phyloP scores from a whole-genome alignment of 257 asterid genomes.

The Verbascum thapsus region DNA sequence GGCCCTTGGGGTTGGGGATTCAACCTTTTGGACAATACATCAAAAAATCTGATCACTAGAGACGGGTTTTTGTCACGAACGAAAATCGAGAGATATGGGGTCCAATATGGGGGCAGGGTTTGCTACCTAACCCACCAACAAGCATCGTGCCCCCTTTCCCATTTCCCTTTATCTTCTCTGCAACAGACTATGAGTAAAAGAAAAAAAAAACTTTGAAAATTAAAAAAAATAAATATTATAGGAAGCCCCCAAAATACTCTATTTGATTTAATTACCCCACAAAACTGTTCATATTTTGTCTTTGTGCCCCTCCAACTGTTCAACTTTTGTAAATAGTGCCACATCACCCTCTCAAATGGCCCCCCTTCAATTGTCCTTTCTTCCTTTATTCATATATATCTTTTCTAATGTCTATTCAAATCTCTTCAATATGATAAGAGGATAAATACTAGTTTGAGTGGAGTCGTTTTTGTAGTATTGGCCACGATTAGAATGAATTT shows the following conservation, averaged over 20 bases:
- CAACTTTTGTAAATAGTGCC: conserved; percentile 3
- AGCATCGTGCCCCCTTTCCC: conserved; percentile 56
- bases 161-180: conserved; percentile 23
- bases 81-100: conserved; percentile 41
- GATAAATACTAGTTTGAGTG: too few relatives aligned
- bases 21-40: too few relatives aligned
- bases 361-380: conserved; percentile 17
- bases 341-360: conserved; percentile 16
- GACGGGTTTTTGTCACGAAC: background rate
- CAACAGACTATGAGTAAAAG: background rate
- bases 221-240: background rate
- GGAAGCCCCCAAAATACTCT: conserved; percentile 3
- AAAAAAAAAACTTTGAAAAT: too few relatives aligned
- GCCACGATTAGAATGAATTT: too few relatives aligned
- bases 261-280: conserved; percentile 47
- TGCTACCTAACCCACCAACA: conserved; percentile 84
- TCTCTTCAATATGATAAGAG: conserved; percentile 16
- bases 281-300: conserved; percentile 43
- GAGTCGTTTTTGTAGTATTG: too few relatives aligned
- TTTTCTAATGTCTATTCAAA: conserved; percentile 24
- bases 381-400: background rate
- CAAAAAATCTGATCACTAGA: too few relatives aligned
- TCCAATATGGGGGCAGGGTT: conserved; percentile 51
- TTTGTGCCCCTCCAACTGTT: conserved; percentile 35
- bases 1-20: too few relatives aligned